A percentile compares a stretch with the other conserved stretches of the same genome.
These are phyloP conservation scores for Aspergillus latus DNA, from an alignment of 2,329 filamentous ascomycete species.

Conservation along the genomic window DNA sequence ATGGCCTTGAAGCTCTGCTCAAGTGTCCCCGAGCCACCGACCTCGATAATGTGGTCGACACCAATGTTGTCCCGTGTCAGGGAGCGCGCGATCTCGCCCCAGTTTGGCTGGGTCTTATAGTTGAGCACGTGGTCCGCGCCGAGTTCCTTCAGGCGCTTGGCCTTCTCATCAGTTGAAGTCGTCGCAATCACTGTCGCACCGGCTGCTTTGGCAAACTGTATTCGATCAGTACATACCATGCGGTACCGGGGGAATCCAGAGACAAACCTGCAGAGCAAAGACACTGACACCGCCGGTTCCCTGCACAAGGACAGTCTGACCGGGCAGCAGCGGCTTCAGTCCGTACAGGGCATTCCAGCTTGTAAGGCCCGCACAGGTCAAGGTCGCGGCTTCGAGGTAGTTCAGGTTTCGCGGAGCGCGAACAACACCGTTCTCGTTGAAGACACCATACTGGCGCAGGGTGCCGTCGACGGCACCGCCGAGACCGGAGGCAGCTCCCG, in stretches of 20 bases:
- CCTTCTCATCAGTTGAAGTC: conserved; percentile 58
- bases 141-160: conserved; percentile 52
- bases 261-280: conserved; percentile 52
- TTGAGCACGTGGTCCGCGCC: conserved; percentile 62
- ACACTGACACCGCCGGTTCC: conserved; percentile 62
- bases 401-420: conserved; percentile 58
- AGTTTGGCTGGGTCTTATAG: conserved; percentile 58
- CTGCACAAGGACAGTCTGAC: conserved; percentile 59
- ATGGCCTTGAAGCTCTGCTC: conserved; percentile 56
- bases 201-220: conserved; percentile 50
- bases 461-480: conserved; percentile 69
- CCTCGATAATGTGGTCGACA: conserved; percentile 64
- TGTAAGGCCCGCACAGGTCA: conserved; percentile 63
- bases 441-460: conserved; percentile 66
- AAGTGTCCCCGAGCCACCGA: conserved; percentile 65
- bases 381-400: conserved; percentile 56
- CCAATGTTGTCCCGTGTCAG: conserved; percentile 54
- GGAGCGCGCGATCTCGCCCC: conserved; percentile 59
- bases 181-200: conserved; percentile 60
- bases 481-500: conserved; percentile 56
- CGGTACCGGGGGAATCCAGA: neutral
- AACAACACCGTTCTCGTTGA: conserved; percentile 68
- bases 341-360: conserved; percentile 68
- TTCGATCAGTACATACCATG: neutral
- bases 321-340: conserved; percentile 53